These are phyloP conservation scores for Neofusicoccum ribis DNA, from an alignment of 2,329 filamentous ascomycete species.

Conservation along the genomic window DNA sequence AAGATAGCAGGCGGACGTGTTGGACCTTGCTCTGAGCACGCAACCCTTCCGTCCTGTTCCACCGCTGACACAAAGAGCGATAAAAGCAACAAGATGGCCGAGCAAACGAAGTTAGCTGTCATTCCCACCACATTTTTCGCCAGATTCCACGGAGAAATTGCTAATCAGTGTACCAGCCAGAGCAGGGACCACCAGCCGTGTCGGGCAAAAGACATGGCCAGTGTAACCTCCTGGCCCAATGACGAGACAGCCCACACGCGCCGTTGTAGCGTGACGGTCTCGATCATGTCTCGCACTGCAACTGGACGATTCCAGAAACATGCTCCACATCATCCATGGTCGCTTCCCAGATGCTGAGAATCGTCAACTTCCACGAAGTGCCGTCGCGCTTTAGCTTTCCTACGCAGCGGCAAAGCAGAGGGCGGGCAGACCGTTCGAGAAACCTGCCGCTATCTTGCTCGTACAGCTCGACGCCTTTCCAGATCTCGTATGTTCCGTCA, in stretches of 20 bases:
- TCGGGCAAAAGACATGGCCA: slow-evolving; percentile 1
- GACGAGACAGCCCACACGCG: slow-evolving; percentile 4
- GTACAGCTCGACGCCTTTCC: slow-evolving; percentile 47
- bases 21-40: slow-evolving; percentile 2
- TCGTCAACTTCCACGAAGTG: slow-evolving; percentile 45
- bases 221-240: slow-evolving; percentile 10
- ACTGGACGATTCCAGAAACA: slow-evolving; percentile 46
- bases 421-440: slow-evolving; percentile 33
- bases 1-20: slow-evolving; percentile 5
- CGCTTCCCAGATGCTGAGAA: slow-evolving; percentile 55
- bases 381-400: slow-evolving; percentile 49
- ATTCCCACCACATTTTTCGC: neutral
- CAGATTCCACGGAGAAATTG: slow-evolving; percentile 8
- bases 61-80: neutral
- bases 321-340: slow-evolving; percentile 56
- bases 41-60: neutral
- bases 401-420: slow-evolving; percentile 50
- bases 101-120: neutral
- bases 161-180: neutral
- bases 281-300: neutral
- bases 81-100: neutral
- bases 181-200: slow-evolving; percentile 3
- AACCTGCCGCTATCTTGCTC: slow-evolving; percentile 46
- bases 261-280: slow-evolving; percentile 3
- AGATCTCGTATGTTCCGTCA: slow-evolving; percentile 48